Conservation (phyloP, 208 protist species). For the Acanthamoeba castellanii region DNA sequence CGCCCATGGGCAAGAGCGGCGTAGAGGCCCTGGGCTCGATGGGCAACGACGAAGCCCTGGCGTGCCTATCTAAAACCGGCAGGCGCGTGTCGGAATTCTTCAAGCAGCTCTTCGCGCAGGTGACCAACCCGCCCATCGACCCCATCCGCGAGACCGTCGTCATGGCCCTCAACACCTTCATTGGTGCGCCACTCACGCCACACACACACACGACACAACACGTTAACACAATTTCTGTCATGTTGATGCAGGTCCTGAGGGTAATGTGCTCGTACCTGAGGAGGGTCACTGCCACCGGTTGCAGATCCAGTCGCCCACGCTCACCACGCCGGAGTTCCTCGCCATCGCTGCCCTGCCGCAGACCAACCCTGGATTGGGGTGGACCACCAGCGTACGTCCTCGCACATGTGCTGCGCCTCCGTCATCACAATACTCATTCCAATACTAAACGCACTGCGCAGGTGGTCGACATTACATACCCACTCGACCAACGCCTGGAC, state of each 20-base stretch:
- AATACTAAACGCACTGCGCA: neutral
- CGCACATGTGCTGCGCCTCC: neutral
- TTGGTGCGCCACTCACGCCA: neutral
- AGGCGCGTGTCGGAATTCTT: constrained; percentile 92
- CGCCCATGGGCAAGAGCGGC: constrained; percentile 76
- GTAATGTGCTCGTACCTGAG: constrained; percentile 84
- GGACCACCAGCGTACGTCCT: neutral
- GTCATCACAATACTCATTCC: neutral
- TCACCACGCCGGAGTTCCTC: constrained; percentile 78
- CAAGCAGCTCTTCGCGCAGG: constrained; percentile 91
- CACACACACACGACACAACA: neutral
- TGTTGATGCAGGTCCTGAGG: constrained; percentile 84
- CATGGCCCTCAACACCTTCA: constrained; percentile 61
- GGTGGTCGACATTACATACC: constrained; percentile 74
- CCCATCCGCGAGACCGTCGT: constrained; percentile 89
- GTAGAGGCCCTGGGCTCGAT: constrained; percentile 90
- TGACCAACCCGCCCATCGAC: constrained; percentile 94
- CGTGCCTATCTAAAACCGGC: constrained; percentile 85
- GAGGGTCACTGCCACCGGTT: constrained; percentile 81
- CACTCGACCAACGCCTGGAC: constrained; percentile 82
- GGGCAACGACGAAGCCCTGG: constrained; percentile 91
- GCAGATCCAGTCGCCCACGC: constrained; percentile 85
- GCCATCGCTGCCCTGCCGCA: constrained; percentile 53
- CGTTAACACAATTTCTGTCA: neutral
- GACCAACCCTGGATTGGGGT: neutral